phyloP scores from a whole-genome alignment of 1,139 yeast genomes.

The Magnusiomyces clavatus region DNA sequence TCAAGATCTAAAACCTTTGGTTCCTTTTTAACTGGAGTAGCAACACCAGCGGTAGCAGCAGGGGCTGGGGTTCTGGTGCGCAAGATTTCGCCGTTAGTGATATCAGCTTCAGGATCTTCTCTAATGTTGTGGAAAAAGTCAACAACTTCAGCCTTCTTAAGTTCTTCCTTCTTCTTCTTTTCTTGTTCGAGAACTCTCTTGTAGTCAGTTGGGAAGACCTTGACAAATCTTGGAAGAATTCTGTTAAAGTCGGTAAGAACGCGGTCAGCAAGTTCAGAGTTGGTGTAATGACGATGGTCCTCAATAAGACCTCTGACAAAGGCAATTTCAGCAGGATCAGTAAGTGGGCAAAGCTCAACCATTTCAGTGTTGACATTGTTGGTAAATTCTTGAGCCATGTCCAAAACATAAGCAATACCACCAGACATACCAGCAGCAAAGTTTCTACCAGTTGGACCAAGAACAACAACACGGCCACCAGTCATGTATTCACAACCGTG shows the following conservation, averaged over 20 bases:
- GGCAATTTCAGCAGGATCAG: slow-evolving; percentile 89
- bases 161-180: slow-evolving; percentile 57
- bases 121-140: slow-evolving; percentile 57
- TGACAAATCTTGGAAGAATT: slow-evolving; percentile 80
- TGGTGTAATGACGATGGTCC: slow-evolving; percentile 92
- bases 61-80: slow-evolving; percentile 19
- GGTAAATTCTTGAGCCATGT: slow-evolving; percentile 86
- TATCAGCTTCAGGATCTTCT: slow-evolving; percentile 79
- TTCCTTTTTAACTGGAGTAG: slow-evolving; percentile 41
- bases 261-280: slow-evolving; percentile 81
- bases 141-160: slow-evolving; percentile 43
- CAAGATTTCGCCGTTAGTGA: slow-evolving; percentile 72
- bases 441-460: slow-evolving; percentile 88
- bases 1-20: slow-evolving; percentile 87
- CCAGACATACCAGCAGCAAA: slow-evolving; percentile 99
- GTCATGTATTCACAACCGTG: slow-evolving; percentile 99
- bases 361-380: slow-evolving; percentile 75
- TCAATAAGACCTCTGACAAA: slow-evolving; percentile 89
- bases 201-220: slow-evolving; percentile 88
- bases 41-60: not conserved
- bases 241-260: slow-evolving; percentile 82
- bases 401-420: slow-evolving; percentile 95
- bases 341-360: slow-evolving; percentile 68
- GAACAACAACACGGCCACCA: slow-evolving; percentile 93
- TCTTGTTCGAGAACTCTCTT: slow-evolving; percentile 82